These are phyloP conservation scores for Phytophthora aleatoria DNA, from an alignment of 352 stramenopile species.

Conservation along the genomic window DNA sequence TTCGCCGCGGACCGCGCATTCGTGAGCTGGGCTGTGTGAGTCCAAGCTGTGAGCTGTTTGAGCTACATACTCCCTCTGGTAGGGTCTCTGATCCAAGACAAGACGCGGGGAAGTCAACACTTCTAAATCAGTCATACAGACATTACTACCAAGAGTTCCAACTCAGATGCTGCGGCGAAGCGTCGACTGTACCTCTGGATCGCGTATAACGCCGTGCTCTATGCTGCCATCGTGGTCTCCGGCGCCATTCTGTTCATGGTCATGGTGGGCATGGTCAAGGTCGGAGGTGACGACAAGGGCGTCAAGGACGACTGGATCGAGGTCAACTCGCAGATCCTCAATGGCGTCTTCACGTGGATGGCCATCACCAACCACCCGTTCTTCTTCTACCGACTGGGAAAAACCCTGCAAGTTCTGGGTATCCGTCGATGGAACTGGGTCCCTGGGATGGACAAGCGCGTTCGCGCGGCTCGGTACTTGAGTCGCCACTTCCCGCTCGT, in stretches of 20 bases:
- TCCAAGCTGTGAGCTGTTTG: too few relatives aligned
- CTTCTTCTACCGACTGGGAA: constrained; percentile 36
- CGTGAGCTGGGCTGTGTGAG: not conserved
- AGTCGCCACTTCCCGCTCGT: constrained; percentile 36
- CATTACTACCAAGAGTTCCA: constrained; percentile 6
- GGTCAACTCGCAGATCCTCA: constrained; percentile 53
- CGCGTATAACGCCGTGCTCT: constrained; percentile 39
- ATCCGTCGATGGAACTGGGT: constrained; percentile 25
- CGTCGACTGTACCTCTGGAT: constrained; percentile 34
- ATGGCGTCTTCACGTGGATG: constrained; percentile 47
- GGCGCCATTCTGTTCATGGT: constrained; percentile 43
- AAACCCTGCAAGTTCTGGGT: constrained; percentile 25
- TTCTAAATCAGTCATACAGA: constrained; percentile 6
- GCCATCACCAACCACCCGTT: constrained; percentile 45
- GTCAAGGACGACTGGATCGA: constrained; percentile 48
- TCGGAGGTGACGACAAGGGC: constrained; percentile 26
- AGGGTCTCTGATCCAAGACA: constrained; percentile 1
- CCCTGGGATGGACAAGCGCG: not conserved
- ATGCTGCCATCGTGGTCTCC: constrained; percentile 32
- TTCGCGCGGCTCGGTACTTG: constrained; percentile 24
- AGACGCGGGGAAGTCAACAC: not conserved
- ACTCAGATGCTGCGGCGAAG: constrained; percentile 1
- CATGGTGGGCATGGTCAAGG: constrained; percentile 39
- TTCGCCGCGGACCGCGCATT: not conserved
- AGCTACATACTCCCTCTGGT: too few relatives aligned